These are phyloP conservation scores for Trichoderma sp. DNA, from an alignment of 2,329 filamentous ascomycete species.

Conservation along the genomic window DNA sequence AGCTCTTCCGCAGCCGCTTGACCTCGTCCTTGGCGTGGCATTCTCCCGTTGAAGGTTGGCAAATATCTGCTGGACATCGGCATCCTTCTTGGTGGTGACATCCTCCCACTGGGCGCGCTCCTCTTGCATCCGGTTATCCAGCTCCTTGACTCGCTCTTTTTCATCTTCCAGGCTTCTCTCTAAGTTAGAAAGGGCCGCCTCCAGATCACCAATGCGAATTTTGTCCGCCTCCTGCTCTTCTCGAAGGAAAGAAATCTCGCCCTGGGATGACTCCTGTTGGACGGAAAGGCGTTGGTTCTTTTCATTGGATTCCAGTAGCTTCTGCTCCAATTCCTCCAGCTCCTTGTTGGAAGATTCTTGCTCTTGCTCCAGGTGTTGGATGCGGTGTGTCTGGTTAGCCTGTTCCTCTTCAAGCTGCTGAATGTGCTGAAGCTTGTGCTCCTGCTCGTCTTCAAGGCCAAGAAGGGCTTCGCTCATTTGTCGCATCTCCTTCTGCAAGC, in stretches of 20 bases:
- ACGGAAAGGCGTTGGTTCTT: constrained; percentile 88
- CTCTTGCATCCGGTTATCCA: constrained; percentile 72
- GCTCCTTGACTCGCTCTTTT: constrained; percentile 71
- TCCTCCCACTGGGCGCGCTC: constrained; percentile 87
- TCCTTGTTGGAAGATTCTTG: constrained; percentile 83
- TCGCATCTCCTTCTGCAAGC: constrained; percentile 92
- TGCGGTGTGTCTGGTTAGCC: constrained; percentile 71
- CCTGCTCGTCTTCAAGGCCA: constrained; percentile 85
- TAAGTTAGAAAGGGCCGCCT: constrained; percentile 76
- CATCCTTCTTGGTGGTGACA: constrained; percentile 84
- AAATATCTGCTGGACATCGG: constrained; percentile 90
- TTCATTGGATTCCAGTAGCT: constrained; percentile 78
- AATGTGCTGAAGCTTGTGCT: constrained; percentile 75
- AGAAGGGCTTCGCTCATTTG: constrained; percentile 85
- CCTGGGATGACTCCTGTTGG: constrained; percentile 88
- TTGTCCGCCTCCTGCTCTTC: constrained; percentile 98
- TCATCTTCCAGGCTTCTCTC: constrained; percentile 82
- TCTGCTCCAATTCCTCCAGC: constrained; percentile 80
- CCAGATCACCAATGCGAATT: constrained; percentile 93
- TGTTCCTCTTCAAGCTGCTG: constrained; percentile 82
- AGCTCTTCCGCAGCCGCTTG: constrained; percentile 75
- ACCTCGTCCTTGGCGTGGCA: constrained; percentile 81
- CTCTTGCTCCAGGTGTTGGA: constrained; percentile 81
- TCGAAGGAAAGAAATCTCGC: constrained; percentile 90
- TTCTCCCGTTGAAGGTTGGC: constrained; percentile 89